phyloP scores from a whole-genome alignment of 805 yeast species.

The Starmera pachycereana region DNA sequence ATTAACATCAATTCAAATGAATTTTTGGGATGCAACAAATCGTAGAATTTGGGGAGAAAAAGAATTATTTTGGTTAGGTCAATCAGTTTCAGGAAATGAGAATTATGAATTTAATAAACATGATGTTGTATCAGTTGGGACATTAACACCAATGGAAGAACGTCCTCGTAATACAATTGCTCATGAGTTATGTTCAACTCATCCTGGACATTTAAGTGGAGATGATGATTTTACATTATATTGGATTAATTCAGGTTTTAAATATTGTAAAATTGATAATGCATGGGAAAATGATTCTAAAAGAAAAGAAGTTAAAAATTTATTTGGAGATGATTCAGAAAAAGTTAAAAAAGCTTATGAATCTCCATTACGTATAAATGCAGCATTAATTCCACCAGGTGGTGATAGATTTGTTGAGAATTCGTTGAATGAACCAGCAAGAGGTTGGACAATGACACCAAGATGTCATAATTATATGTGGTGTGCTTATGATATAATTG shows the following conservation, averaged over 20 bases:
- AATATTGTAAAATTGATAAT: constrained; percentile 33
- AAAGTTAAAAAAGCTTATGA: constrained; percentile 19
- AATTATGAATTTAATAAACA: constrained; percentile 16
- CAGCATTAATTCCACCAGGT: constrained; percentile 43
- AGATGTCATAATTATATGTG: constrained; percentile 46
- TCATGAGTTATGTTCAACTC: constrained; percentile 43
- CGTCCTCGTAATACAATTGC: constrained; percentile 5
- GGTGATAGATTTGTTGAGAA: constrained; percentile 18
- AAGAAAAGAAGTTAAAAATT: constrained; percentile 20
- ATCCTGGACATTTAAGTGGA: constrained; percentile 45
- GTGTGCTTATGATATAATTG: constrained; percentile 52
- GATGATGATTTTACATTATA: constrained; percentile 32
- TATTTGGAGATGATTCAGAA: neutral
- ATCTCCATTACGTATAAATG: constrained; percentile 30
- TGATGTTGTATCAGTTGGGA: constrained; percentile 11
- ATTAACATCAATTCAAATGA: constrained; percentile 11
- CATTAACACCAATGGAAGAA: constrained; percentile 2
- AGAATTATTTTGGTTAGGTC: constrained; percentile 62
- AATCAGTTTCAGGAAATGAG: constrained; percentile 25
- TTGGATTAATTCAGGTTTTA: constrained; percentile 53
- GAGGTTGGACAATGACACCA: constrained; percentile 41
- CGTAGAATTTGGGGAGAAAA: constrained; percentile 56
- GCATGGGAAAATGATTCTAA: constrained; percentile 18
- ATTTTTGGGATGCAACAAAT: constrained; percentile 10
- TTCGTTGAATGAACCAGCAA: constrained; percentile 31